Evolutionary conservation across 1,284 basidiomycete genomes (phyloP).

Genomic region (Heterobasidion irregulare): DNA sequence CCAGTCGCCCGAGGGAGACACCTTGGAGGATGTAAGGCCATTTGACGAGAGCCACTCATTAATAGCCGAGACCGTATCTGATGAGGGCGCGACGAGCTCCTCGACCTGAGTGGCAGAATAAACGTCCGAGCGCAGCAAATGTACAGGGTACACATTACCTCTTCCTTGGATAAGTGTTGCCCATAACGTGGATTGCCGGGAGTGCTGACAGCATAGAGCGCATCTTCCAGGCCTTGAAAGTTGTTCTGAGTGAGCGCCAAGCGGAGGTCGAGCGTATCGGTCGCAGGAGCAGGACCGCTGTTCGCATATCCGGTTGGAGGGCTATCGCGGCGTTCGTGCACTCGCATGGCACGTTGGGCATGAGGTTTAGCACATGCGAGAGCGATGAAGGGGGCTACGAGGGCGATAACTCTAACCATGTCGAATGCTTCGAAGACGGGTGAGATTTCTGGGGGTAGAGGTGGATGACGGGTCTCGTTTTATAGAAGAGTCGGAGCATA

Average conservation of each 20-base stretch:
- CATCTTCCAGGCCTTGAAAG: slow-evolving; percentile 25
- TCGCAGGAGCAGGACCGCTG: slow-evolving; percentile 18
- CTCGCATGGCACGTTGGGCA: slow-evolving; percentile 7
- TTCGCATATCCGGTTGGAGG: slow-evolving; percentile 21
- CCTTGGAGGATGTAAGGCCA: slow-evolving; percentile 17
- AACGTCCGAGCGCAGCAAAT: not conserved
- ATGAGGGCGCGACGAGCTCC: not conserved
- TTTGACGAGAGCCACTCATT: slow-evolving; percentile 24
- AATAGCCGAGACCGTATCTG: slow-evolving; percentile 22
- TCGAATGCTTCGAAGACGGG: too few relatives aligned
- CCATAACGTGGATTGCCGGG: slow-evolving; percentile 18
- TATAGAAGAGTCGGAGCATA: too few relatives aligned
- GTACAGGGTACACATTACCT: slow-evolving; percentile 11
- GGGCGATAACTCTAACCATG: not conserved
- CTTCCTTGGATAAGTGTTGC: slow-evolving; percentile 17
- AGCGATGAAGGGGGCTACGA: not conserved
- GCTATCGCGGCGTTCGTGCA: slow-evolving; percentile 20
- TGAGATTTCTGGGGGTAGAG: too few relatives aligned
- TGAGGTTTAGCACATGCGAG: not conserved
- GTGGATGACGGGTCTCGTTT: too few relatives aligned
- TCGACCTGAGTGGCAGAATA: not conserved
- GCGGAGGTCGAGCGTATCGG: slow-evolving; percentile 21
- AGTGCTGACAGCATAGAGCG: slow-evolving; percentile 19
- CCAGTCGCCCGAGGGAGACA: slow-evolving; percentile 18
- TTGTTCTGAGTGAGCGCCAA: slow-evolving; percentile 26